Evolutionary conservation across 2,329 filamentous ascomycete genomes (phyloP), one percentile per base, ranked within the genome.

Genomic region (Chrysosporium keratinophilum): DNA sequence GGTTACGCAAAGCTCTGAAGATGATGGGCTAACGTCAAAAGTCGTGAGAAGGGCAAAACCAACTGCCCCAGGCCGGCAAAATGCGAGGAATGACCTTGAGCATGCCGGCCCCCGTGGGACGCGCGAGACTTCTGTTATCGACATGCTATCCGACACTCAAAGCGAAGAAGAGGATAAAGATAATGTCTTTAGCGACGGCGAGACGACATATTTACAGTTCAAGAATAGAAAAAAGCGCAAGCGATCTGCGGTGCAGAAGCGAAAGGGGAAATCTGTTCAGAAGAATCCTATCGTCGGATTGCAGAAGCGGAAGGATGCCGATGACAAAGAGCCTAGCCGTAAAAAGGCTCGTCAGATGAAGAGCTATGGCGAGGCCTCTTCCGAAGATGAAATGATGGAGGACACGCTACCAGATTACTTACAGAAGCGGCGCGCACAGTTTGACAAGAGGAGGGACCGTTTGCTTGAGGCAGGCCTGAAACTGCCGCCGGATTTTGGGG

Each of bases 401-500:
- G 70, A 78, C 33, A 75, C 73, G 0, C 70, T 93, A 2, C 89
- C 90, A 0, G 80, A 84, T 17, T 91, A 95, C 64, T 66, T 95
- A 28, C 76, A 78, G 58, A 70, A 78, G 19, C 79, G 91, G n/a
- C 78, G 85, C 20, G 73, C 68, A n/a, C 70, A 76, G 19, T 90
- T 95, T 62, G 84, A 93, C 52, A 71, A 76, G 44, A 74, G 77
- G n/a, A 73, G 72, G 45, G 74, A 81, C 35, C 67, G 68, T 28
- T 71, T 89, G 45, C 80, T 82, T 54, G 79, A 85, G 53, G 80
- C 79, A 5, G 88, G 85, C 0, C 72, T 96, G 42, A 83, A 80
- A 57, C 68, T 94, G 1, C 88, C 93, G 0, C 93, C 93, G 0
- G 78, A 80, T 47, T 95, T 85, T 64, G 78, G 83, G 0, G 82